Conservation (phyloP, 805 yeast species). For the Teunomyces atbi region DNA sequence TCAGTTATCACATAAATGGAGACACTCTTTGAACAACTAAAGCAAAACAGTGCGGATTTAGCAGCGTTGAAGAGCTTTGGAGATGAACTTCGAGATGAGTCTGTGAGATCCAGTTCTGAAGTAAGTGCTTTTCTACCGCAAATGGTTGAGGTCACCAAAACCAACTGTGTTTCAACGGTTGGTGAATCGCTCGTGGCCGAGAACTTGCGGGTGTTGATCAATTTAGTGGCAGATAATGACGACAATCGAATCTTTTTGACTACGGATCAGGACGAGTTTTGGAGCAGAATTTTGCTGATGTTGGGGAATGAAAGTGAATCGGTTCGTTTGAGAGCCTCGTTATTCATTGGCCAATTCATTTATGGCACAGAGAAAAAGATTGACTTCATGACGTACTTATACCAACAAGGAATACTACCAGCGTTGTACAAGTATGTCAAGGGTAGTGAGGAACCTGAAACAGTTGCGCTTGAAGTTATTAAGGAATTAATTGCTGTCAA, state of each 20-base stretch:
- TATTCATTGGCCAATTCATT: slow-evolving; percentile 33
- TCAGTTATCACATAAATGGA: background rate
- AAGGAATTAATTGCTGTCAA: slow-evolving; percentile 6
- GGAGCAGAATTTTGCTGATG: slow-evolving; percentile 13
- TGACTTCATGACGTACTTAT: slow-evolving; percentile 16
- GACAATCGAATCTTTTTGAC: slow-evolving; percentile 14
- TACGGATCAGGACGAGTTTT: slow-evolving; percentile 12
- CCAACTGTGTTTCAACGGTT: background rate
- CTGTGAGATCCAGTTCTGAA: slow-evolving; percentile 4
- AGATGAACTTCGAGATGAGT: slow-evolving; percentile 8
- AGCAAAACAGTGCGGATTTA: background rate
- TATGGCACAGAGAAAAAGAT: slow-evolving; percentile 21
- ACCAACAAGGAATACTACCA: background rate
- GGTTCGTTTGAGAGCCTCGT: slow-evolving; percentile 12
- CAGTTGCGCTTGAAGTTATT: slow-evolving; percentile 5
- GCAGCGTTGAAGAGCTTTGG: slow-evolving; percentile 6
- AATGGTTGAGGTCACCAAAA: slow-evolving; percentile 8
- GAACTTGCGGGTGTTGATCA: slow-evolving; percentile 28
- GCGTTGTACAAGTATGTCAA: background rate
- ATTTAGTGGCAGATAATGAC: slow-evolving; percentile 35
- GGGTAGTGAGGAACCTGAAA: slow-evolving; percentile 6
- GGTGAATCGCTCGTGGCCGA: slow-evolving; percentile 13
- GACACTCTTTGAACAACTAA: background rate
- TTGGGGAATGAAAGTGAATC: slow-evolving; percentile 5
- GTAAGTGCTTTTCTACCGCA: background rate